A percentile compares a stretch with the other conserved stretches of the same genome.
Conservation (phyloP, 2,329 filamentous ascomycete species). For the Westerdykella aurantiaca region DNA sequence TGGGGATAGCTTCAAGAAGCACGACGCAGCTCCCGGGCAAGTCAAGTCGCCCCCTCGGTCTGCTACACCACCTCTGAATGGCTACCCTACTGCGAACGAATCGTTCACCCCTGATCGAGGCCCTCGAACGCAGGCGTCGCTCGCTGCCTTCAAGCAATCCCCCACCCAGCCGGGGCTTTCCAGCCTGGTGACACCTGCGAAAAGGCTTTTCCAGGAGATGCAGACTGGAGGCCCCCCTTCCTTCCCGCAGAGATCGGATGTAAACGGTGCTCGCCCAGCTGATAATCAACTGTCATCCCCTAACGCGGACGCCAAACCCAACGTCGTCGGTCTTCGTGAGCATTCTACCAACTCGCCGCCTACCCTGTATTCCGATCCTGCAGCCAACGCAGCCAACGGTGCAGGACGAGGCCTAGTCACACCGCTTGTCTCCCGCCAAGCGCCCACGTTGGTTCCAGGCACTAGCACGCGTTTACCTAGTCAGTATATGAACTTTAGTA, state of each 20-base stretch:
- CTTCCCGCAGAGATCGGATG: constrained; percentile 19
- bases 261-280: constrained; percentile 8
- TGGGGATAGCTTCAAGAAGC: constrained; percentile 14
- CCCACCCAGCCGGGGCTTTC: constrained; percentile 24
- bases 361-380: constrained; percentile 31
- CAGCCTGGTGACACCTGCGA: constrained; percentile 31
- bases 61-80: constrained; percentile 43
- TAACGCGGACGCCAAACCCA: constrained; percentile 27
- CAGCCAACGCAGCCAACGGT: constrained; percentile 26
- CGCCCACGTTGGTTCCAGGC: constrained; percentile 69
- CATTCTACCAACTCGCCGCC: constrained; percentile 34
- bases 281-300: constrained; percentile 25
- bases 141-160: constrained; percentile 26
- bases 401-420: constrained; percentile 46
- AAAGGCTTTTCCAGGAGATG: constrained; percentile 26
- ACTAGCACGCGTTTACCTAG: constrained; percentile 76
- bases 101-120: constrained; percentile 52
- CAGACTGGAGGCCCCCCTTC: constrained; percentile 14
- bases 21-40: constrained; percentile 14
- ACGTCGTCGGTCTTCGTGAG: constrained; percentile 27
- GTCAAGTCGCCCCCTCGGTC: constrained; percentile 42
- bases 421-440: constrained; percentile 65
- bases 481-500: constrained; percentile 80
- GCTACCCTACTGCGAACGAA: constrained; percentile 46
- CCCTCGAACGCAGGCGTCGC: constrained; percentile 32